Conservation (phyloP, 768 basidiomycete genomes). For the Symmetrospora coprosmae region DNA sequence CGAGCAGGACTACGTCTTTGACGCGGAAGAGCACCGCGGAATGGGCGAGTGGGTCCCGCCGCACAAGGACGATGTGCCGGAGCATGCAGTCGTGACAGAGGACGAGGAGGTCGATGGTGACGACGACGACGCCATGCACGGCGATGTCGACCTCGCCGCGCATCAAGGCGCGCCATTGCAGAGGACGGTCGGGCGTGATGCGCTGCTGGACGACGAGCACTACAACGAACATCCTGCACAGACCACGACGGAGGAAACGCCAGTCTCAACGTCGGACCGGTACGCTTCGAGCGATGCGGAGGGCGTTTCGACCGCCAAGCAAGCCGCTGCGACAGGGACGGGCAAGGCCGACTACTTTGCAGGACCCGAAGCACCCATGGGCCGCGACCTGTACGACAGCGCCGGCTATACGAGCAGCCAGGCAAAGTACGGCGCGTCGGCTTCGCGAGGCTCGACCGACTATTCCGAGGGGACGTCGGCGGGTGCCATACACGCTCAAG, state of each 20-base stretch:
- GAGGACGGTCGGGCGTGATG: background rate
- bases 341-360: constrained; percentile 1
- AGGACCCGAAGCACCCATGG: background rate
- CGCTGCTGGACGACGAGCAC: background rate
- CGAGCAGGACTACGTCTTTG: constrained; percentile 16
- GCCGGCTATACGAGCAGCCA: background rate
- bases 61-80: background rate
- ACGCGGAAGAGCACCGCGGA: constrained; percentile 18
- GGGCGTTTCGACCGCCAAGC: no score
- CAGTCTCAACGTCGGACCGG: no score
- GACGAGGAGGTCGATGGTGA: background rate
- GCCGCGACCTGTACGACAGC: constrained; percentile 1
- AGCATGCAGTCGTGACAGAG: background rate
- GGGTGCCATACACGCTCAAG: no score
- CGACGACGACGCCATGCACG: background rate
- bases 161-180: background rate
- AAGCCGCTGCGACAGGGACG: no score
- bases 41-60: background rate
- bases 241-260: no score
- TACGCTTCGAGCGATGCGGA: no score
- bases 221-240: no score
- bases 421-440: background rate
- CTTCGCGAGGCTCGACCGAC: background rate
- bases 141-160: background rate
- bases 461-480: no score